Evolutionary conservation across 2,329 filamentous ascomycete species (phyloP).

Genomic region (Aspergillus pseudoglaucus): DNA sequence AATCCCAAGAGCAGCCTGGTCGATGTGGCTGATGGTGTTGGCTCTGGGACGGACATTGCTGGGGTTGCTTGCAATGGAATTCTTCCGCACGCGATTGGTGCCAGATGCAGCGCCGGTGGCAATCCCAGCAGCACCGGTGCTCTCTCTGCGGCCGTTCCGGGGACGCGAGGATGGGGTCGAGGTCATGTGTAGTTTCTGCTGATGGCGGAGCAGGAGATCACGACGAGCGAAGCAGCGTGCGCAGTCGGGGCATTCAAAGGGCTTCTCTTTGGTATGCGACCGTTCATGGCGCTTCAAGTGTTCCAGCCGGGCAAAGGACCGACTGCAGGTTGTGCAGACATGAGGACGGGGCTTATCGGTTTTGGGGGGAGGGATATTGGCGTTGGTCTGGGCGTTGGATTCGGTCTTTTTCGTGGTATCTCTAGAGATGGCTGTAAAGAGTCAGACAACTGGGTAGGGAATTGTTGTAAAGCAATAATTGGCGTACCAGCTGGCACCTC

Average conservation of each 20-base stretch:
- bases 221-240: conserved; percentile 88
- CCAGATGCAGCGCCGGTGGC: conserved; percentile 47
- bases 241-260: conserved; percentile 94
- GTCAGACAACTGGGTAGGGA: conserved; percentile 8
- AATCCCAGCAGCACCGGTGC: conserved; percentile 60
- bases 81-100: conserved; percentile 77
- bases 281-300: conserved; percentile 96
- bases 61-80: conserved; percentile 65
- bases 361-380: conserved; percentile 65
- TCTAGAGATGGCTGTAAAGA: conserved; percentile 16
- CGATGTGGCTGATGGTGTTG: conserved; percentile 94
- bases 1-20: conserved; percentile 67
- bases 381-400: conserved; percentile 24
- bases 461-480: conserved; percentile 5
- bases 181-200: conserved; percentile 96
- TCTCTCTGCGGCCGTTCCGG: conserved; percentile 77
- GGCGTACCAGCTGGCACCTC: conserved; percentile 37
- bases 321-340: conserved; percentile 81
- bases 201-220: conserved; percentile 85
- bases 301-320: conserved; percentile 90
- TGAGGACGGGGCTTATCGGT: conserved; percentile 96
- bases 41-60: conserved; percentile 74
- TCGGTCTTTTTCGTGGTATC: conserved; percentile 26
- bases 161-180: conserved; percentile 81
- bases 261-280: conserved; percentile 98